Percentiles rank a stretch among this genome's conserved stretches.
Evolutionary conservation across 495 filamentous ascomycete species (phyloP).

Genomic region (Penicillium coffeae): DNA sequence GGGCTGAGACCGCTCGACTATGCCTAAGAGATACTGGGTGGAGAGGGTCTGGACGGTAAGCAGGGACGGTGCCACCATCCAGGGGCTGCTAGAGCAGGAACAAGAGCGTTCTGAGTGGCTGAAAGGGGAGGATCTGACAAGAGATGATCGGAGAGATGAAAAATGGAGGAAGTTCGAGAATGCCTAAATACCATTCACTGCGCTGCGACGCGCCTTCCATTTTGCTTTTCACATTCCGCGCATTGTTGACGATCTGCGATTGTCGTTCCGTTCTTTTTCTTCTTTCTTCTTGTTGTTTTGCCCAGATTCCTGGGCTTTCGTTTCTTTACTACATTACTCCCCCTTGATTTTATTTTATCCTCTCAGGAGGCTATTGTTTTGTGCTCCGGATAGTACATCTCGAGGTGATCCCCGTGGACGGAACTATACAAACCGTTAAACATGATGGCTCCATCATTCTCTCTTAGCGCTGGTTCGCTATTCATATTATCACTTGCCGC

Average conservation of each 20-base stretch:
- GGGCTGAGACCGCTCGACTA: constrained; percentile 2
- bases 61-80: background rate
- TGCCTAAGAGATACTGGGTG: background rate
- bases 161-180: background rate
- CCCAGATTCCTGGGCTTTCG: constrained; percentile 3
- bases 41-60: background rate
- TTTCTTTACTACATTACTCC: constrained; percentile 1
- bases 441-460: constrained; percentile 19
- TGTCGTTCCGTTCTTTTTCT: constrained; percentile 14
- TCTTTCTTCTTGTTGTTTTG: background rate
- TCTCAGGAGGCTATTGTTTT: constrained; percentile 1
- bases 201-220: background rate
- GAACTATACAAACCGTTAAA: constrained; percentile 1
- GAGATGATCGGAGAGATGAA: background rate
- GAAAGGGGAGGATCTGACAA: too few species aligned
- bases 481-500: constrained; percentile 18
- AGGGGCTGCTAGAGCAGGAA: constrained; percentile 7
- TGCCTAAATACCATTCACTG: constrained; percentile 13
- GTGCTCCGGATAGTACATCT: background rate
- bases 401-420: background rate
- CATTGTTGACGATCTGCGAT: constrained; percentile 23
- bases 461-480: constrained; percentile 29
- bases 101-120: too few species aligned
- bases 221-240: constrained; percentile 19
- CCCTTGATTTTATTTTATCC: background rate